Conservation (phyloP, 1,139 yeast genomes). For the Saccharomyces hybrid region DNA sequence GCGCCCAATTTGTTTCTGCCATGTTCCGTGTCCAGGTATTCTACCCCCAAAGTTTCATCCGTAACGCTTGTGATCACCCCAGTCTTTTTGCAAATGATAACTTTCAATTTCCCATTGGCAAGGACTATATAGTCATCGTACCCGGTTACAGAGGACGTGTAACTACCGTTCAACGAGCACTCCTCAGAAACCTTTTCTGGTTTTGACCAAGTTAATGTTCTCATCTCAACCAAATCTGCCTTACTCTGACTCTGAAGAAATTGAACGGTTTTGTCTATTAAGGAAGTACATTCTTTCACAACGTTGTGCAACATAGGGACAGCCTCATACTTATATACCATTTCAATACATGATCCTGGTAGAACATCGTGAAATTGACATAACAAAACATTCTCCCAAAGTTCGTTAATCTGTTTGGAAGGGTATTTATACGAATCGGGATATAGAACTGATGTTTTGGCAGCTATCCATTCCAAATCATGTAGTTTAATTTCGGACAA, state of each 20-base stretch:
- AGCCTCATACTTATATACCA: constrained; percentile 91
- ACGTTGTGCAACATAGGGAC: constrained; percentile 63
- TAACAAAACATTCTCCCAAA: constrained; percentile 84
- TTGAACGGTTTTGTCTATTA: constrained; percentile 47
- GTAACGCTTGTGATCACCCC: constrained; percentile 65
- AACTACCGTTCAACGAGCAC: background rate
- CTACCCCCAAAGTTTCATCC: constrained; percentile 55
- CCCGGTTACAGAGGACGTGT: constrained; percentile 6
- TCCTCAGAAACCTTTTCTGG: background rate
- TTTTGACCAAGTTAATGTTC: constrained; percentile 31
- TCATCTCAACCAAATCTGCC: constrained; percentile 28
- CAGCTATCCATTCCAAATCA: constrained; percentile 78
- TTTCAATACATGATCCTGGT: constrained; percentile 93
- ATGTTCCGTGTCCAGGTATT: constrained; percentile 52
- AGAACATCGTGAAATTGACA: constrained; percentile 96
- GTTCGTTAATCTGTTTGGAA: constrained; percentile 48
- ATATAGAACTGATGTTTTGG: constrained; percentile 54
- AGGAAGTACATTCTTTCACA: constrained; percentile 43
- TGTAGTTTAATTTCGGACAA: constrained; percentile 69
- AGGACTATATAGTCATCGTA: constrained; percentile 30
- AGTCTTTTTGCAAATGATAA: constrained; percentile 42
- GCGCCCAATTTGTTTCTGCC: constrained; percentile 52
- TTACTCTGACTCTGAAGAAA: constrained; percentile 29
- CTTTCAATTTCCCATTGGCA: constrained; percentile 54
- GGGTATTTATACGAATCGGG: constrained; percentile 60